phyloP scores from a whole-genome alignment of 352 stramenopile species.

The Proteromonas lacertae region DNA sequence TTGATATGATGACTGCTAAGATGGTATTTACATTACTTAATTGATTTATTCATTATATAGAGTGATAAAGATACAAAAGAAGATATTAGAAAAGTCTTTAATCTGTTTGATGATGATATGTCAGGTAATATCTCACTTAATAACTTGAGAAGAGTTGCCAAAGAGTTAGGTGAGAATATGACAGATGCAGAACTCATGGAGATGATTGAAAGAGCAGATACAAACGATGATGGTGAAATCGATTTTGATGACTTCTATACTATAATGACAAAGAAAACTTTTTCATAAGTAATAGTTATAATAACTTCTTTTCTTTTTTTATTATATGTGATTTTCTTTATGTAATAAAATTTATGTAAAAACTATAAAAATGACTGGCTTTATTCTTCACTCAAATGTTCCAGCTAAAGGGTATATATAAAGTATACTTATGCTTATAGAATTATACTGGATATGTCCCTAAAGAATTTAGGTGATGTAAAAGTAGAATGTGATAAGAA shows the following conservation, averaged over 20 bases:
- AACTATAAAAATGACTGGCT: too few species aligned
- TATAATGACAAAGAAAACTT: constrained; percentile 83
- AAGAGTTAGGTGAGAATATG: too few species aligned
- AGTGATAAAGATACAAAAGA: constrained; percentile 72
- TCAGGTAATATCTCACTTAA: constrained; percentile 77
- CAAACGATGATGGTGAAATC: constrained; percentile 73
- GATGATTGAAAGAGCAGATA: constrained; percentile 85
- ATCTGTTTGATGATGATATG: constrained; percentile 81
- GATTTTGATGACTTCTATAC: constrained; percentile 70
- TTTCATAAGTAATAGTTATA: constrained; percentile 9
- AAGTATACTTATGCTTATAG: too few species aligned
- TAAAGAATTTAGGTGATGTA: too few species aligned
- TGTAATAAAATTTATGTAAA: too few species aligned
- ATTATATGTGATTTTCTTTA: too few species aligned
- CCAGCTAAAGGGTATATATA: too few species aligned
- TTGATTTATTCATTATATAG: constrained; percentile 1
- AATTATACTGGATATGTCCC: too few species aligned
- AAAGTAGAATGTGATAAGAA: too few species aligned
- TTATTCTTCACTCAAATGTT: too few species aligned
- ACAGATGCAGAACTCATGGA: constrained; percentile 73
- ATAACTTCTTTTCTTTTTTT: not conserved
- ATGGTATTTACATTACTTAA: constrained; percentile 15
- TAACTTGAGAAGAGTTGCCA: constrained; percentile 79
- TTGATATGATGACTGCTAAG: constrained; percentile 85
- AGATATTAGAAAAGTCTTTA: constrained; percentile 85